These are phyloP conservation scores for Penicillium riverlandense DNA, from an alignment of 495 filamentous ascomycete genomes.

Conservation along the genomic window DNA sequence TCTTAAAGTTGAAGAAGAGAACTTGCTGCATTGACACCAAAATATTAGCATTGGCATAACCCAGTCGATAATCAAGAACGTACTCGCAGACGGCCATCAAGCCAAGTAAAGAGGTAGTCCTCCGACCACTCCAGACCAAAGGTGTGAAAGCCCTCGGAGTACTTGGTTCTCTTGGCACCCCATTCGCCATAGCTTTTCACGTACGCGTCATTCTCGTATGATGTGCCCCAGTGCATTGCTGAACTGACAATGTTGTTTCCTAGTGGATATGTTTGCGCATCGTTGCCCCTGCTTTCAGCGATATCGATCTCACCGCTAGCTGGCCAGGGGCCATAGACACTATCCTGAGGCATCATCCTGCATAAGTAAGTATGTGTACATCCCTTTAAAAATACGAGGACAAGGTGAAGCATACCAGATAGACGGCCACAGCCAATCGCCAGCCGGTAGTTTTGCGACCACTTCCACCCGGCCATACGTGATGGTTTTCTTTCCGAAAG, in stretches of 20 bases:
- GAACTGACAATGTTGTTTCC: constrained; percentile 78
- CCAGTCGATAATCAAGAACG: not conserved
- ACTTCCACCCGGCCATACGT: constrained; percentile 81
- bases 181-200: not conserved
- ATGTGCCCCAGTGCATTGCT: constrained; percentile 67
- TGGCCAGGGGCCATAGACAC: constrained; percentile 72
- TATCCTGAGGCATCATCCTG: constrained; percentile 65
- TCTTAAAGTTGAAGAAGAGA: constrained; percentile 63
- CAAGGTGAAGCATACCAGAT: constrained; percentile 49
- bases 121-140: constrained; percentile 82
- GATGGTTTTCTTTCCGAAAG: constrained; percentile 59
- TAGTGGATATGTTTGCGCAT: constrained; percentile 35
- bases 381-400: no score
- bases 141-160: constrained; percentile 40
- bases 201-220: constrained; percentile 31
- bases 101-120: constrained; percentile 82
- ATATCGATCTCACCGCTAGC: constrained; percentile 83
- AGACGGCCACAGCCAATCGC: constrained; percentile 87
- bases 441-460: constrained; percentile 61
- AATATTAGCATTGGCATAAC: not conserved
- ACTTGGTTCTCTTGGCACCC: constrained; percentile 9
- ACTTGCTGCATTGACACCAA: constrained; percentile 54
- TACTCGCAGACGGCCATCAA: constrained; percentile 52
- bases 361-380: not conserved
- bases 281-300: constrained; percentile 71